phyloP scores from a whole-genome alignment of 495 filamentous ascomycete species.

The Penicillium ochrochloron region DNA sequence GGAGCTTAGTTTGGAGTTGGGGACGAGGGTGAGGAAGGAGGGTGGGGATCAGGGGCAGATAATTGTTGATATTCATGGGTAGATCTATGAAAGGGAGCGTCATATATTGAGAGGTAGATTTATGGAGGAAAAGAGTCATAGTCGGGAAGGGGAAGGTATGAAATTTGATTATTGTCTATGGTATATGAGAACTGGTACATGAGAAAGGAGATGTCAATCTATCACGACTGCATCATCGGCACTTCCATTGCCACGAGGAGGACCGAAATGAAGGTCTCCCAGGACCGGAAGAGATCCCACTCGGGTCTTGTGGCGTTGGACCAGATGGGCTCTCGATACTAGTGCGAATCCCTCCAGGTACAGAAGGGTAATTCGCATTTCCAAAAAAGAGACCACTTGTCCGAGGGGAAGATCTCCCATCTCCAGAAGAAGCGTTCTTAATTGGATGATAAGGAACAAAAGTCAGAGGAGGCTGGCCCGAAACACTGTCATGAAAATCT shows the following conservation, averaged over 20 bases:
- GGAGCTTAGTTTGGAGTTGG: slow-evolving; percentile 31
- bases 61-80: slow-evolving; percentile 26
- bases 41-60: slow-evolving; percentile 35
- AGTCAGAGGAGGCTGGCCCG: background rate
- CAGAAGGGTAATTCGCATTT: too few species aligned
- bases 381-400: background rate
- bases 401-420: too few species aligned
- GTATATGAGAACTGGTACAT: too few species aligned
- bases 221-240: too few species aligned
- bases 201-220: too few species aligned
- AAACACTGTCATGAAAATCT: too few species aligned
- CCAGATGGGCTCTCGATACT: background rate
- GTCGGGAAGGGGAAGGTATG: background rate
- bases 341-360: background rate
- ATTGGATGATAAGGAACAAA: background rate
- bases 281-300: background rate
- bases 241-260: too few species aligned
- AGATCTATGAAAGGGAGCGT: background rate
- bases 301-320: background rate
- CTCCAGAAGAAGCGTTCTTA: too few species aligned
- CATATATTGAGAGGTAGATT: slow-evolving; percentile 8
- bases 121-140: background rate
- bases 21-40: slow-evolving; percentile 18
- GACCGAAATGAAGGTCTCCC: background rate
- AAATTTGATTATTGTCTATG: too few species aligned